A percentile compares a stretch with the other conserved stretches of the same genome.
These are phyloP conservation scores for Trichoderma sp. DNA, from an alignment of 2,329 filamentous ascomycete genomes.

Conservation along the genomic window DNA sequence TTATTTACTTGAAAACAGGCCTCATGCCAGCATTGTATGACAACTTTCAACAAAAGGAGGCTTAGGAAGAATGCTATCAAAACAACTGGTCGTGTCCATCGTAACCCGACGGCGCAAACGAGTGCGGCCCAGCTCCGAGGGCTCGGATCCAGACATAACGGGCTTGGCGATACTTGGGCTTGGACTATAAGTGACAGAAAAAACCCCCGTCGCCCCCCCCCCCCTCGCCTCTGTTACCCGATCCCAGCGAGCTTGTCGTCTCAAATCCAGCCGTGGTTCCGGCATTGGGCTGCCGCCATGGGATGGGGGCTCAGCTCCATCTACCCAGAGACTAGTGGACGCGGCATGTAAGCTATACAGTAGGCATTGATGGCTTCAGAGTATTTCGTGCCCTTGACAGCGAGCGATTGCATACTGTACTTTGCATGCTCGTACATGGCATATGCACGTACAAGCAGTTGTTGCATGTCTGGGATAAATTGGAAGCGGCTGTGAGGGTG, in stretches of 20 bases:
- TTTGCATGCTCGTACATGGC: neutral
- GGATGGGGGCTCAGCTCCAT: neutral
- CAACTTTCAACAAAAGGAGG: neutral
- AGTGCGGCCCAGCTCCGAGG: conserved; percentile 3
- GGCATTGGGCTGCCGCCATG: conserved; percentile 7
- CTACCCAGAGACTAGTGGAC: neutral
- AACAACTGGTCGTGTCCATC: neutral
- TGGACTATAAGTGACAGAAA: neutral
- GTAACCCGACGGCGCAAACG: neutral
- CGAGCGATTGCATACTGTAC: neutral
- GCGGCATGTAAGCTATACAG: neutral
- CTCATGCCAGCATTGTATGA: neutral
- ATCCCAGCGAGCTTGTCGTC: neutral
- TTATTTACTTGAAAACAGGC: neutral
- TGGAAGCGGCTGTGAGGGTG: neutral
- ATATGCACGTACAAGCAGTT: neutral
- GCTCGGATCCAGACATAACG: neutral
- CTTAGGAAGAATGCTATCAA: neutral
- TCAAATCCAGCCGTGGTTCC: neutral
- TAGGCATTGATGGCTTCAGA: neutral
- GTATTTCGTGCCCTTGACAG: neutral
- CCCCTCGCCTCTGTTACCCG: neutral
- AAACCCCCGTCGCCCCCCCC: neutral
- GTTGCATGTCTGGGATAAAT: neutral
- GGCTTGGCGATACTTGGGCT: neutral